Base-by-base conservation (phyloP, 2,329 filamentous ascomycete species). In the Alternaria brassicicola region DNA sequence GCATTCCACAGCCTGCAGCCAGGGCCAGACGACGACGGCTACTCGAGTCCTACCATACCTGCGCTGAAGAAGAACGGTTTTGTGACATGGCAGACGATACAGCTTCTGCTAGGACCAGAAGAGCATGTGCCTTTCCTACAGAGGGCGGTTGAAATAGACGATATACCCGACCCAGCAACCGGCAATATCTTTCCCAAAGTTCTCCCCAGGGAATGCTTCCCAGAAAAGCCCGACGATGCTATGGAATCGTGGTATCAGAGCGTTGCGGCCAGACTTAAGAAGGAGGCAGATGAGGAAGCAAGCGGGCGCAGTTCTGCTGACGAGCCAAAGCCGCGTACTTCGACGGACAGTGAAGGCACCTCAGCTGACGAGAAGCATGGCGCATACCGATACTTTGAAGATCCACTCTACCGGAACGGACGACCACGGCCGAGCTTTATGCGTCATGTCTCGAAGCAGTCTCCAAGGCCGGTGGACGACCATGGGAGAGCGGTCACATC, bases 51-150 rank as follows among this genome's bases (percentile, higher is more conserved):
- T 0, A 88, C 85, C 0, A 85, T 97, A 39, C 95, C 95, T 0
- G 91, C 93, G 13, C 80, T 99, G 55, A 96, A 94, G 33, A 83
- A 85, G 0, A 86, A 87, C 70, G 95, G 95, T 38, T 99, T 96
- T 76, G 91, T 94, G 41, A 88, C 92, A 75, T 99, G 94, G 94
- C 90, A 97, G 80, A 92, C 91, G 0, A 90, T 98, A 54, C 92
- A 98, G 79, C 85, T 97, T 21, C 81, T 98, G 33, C 85, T 98
- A 2, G 91, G 89, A 2, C 95, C 95, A 0, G 89, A 95, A 66
- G 91, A 96, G 69, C 93, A 98, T 79, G 90, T 93, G 1, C 87
- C 87, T 0, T 94, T 93, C 68, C 78, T 99, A 23, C 92, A 95
- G 69, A 88, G 86, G 69, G 92, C 93, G 0, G 90, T 96, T 3